These are phyloP conservation scores for Umbelopsis ramanniana DNA, from an alignment of 192 early-diverging fungal genomes.

Conservation along the genomic window DNA sequence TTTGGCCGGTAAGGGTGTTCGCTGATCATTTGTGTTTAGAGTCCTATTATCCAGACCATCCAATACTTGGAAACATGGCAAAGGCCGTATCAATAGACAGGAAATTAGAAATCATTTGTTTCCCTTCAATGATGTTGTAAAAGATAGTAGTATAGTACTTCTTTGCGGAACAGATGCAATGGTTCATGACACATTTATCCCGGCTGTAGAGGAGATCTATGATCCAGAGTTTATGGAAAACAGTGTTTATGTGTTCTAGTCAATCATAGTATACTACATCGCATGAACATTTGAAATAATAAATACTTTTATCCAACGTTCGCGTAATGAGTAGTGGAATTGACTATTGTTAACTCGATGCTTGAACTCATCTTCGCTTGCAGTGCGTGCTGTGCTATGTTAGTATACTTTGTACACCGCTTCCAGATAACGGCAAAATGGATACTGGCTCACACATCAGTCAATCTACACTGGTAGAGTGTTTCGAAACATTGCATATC, in stretches of 20 bases:
- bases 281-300: too few species aligned
- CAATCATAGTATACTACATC: too few species aligned
- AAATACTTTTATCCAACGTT: too few species aligned
- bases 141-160: conserved; percentile 36
- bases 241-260: conserved; percentile 18
- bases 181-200: conserved; percentile 45
- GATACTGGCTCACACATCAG: too few species aligned
- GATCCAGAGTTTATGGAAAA: not conserved
- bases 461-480: not conserved
- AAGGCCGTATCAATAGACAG: conserved; percentile 36
- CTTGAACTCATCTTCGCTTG: too few species aligned
- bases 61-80: conserved; percentile 38
- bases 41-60: conserved; percentile 20
- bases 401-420: too few species aligned
- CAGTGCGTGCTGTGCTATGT: too few species aligned
- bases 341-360: too few species aligned
- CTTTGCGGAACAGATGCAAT: conserved; percentile 50
- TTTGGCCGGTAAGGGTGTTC: not conserved
- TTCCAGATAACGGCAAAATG: too few species aligned
- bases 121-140: conserved; percentile 6
- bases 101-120: conserved; percentile 40
- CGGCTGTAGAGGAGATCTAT: conserved; percentile 32
- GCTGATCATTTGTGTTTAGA: not conserved
- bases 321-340: too few species aligned
- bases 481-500: not conserved